Evolutionary conservation across 768 basidiomycete species (phyloP).

Genomic region (Tephrocybe rancida): DNA sequence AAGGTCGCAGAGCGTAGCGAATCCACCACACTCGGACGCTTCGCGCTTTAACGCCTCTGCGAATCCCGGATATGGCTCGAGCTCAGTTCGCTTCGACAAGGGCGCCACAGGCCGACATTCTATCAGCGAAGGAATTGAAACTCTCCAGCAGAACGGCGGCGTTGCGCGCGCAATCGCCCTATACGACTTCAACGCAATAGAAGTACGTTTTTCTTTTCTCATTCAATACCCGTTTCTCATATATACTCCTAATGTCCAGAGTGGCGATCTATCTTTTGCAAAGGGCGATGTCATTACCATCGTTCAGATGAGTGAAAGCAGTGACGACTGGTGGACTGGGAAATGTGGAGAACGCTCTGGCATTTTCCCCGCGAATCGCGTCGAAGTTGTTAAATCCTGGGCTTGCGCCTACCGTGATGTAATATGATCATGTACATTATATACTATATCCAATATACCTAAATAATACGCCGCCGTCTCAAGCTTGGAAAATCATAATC

Average conservation of each 20-base stretch:
- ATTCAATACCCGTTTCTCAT: not conserved
- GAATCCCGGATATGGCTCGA: no score
- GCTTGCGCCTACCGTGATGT: not conserved
- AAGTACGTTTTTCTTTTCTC: slow-evolving; percentile 44
- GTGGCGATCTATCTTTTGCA: slow-evolving; percentile 73
- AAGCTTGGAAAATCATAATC: not conserved
- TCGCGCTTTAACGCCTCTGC: not conserved
- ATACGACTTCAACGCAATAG: slow-evolving; percentile 72
- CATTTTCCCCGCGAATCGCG: slow-evolving; percentile 84
- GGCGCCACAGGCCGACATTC: no score
- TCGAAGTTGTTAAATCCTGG: slow-evolving; percentile 55
- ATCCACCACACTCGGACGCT: not conserved
- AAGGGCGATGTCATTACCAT: slow-evolving; percentile 78
- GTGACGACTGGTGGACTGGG: slow-evolving; percentile 88
- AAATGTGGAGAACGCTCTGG: slow-evolving; percentile 60
- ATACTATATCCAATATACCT: not conserved
- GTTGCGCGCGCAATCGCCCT: slow-evolving; percentile 74
- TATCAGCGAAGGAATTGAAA: no score
- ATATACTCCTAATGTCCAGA: slow-evolving; percentile 36
- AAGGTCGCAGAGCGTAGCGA: slow-evolving; percentile 10
- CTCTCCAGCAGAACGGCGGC: slow-evolving; percentile 58
- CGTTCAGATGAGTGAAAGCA: slow-evolving; percentile 68
- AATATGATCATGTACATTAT: no score
- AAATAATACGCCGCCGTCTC: not conserved
- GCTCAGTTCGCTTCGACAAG: no score